Base-by-base conservation (phyloP, 78 protist genomes). In the Dictyostelium discoideum region DNA sequence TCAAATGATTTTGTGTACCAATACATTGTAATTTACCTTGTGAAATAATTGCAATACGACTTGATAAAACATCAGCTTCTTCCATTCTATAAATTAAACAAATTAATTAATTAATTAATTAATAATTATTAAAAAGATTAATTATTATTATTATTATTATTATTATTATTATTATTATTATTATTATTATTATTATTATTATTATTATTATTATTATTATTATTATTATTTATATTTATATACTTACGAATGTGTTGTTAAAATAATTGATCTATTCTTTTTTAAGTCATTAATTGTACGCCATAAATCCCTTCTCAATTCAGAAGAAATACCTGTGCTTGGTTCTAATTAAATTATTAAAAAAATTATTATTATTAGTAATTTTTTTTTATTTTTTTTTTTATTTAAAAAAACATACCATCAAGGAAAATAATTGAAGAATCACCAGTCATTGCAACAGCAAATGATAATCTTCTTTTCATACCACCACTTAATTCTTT, bases 401-500 rank as follows among this genome's bases (percentile, higher is more conserved):
- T 50, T 69, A 84, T 57, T 22, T 73, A 14, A n/a, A n/a, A n/a
- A n/a, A 16, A 14, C 3, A 13, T 3, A 60, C 69, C 92, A 42
- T 85, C 85, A 10, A 88, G 84, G 24, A 89, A 86, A 8, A 98
- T 78, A 5, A 98, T 48, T 24, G 50, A 7, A 3, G 99, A 97
- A 54, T 94, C 54, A 29, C 99, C 99, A 67, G 88, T 73, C 37
- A 94, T 26, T 24, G 98, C 69, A 20, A 98, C 80, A 29, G 98
- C 98, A 32, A 98, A 93, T 8, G 96, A 48, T 26, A 98, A 84
- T 39, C 98, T 67, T 39, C 99, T 92, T 88, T 94, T 94, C 98
- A 98, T 98, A 69, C 99, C 99, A 54, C 99, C 99, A 10, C 93
- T 73, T 82, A 73, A 92, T 74, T 95, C 86, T 67, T 74, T 85